Conservation (phyloP, 768 basidiomycete species). For the Boletus vinaceobasis region DNA sequence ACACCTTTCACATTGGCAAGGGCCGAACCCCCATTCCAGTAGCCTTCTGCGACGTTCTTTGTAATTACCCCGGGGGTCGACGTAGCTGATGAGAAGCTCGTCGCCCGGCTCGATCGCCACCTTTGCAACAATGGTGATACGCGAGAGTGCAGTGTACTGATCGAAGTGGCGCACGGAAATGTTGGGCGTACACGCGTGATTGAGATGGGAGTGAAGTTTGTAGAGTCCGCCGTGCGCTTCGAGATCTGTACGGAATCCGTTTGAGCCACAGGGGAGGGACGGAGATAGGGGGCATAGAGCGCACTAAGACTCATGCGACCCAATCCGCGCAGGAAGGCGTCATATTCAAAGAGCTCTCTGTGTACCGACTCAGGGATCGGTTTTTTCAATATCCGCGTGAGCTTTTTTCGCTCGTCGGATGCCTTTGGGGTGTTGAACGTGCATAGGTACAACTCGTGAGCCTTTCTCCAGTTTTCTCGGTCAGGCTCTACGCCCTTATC, state of each 20-base stretch:
- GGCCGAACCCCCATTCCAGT: constrained; percentile 71
- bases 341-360: constrained; percentile 67
- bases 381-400: constrained; percentile 53
- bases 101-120: constrained; percentile 62
- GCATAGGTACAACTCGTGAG: constrained; percentile 51
- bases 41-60: constrained; percentile 50
- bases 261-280: constrained; percentile 1
- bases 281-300: not conserved
- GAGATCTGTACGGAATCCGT: constrained; percentile 45
- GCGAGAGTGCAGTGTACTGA: constrained; percentile 60
- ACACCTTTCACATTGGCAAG: constrained; percentile 69
- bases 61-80: constrained; percentile 49
- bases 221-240: constrained; percentile 88
- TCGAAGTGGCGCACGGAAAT: constrained; percentile 75
- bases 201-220: constrained; percentile 80
- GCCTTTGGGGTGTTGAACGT: constrained; percentile 61
- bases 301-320: constrained; percentile 79
- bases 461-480: constrained; percentile 63
- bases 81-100: constrained; percentile 77
- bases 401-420: constrained; percentile 51
- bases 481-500: constrained; percentile 51
- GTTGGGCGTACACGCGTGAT: constrained; percentile 83
- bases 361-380: constrained; percentile 46
- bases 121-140: constrained; percentile 73
- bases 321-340: constrained; percentile 67